Conservation (phyloP, 192 early-diverging fungal genomes). For the Umbelopsis ramanniana region DNA sequence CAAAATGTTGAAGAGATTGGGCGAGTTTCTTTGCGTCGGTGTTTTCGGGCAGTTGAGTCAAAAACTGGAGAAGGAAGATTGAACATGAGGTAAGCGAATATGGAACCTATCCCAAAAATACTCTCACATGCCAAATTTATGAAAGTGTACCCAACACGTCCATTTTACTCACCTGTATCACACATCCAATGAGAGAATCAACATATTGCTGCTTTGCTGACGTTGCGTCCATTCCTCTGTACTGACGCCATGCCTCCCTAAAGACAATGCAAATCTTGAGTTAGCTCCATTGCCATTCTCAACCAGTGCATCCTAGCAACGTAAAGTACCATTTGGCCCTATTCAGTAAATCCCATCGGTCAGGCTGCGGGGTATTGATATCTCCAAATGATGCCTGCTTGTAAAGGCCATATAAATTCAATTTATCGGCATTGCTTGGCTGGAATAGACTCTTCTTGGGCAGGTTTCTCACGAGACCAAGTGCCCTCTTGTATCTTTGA, state of each 20-base stretch:
- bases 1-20: conserved; percentile 14
- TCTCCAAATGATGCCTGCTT: conserved; percentile 37
- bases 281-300: neutral
- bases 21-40: conserved; percentile 16
- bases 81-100: conserved; percentile 24
- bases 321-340: conserved; percentile 37
- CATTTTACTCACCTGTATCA: conserved; percentile 29
- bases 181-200: conserved; percentile 25
- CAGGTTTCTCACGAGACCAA: neutral
- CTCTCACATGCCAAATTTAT: conserved; percentile 14
- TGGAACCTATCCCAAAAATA: neutral
- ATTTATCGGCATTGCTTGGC: conserved; percentile 28
- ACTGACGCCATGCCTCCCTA: conserved; percentile 39
- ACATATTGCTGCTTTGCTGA: conserved; percentile 39
- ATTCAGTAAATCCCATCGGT: conserved; percentile 22
- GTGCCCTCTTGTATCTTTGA: conserved; percentile 5
- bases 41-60: conserved; percentile 21
- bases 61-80: conserved; percentile 1
- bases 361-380: conserved; percentile 25
- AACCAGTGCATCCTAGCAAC: neutral
- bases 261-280: neutral
- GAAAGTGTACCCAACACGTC: neutral
- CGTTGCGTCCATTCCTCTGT: conserved; percentile 27
- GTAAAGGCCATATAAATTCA: conserved; percentile 40
- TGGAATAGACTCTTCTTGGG: conserved; percentile 19